These are phyloP conservation scores for Umbellularia californica DNA, from an alignment of 164 flowering plant genomes.

Conservation along the genomic window DNA sequence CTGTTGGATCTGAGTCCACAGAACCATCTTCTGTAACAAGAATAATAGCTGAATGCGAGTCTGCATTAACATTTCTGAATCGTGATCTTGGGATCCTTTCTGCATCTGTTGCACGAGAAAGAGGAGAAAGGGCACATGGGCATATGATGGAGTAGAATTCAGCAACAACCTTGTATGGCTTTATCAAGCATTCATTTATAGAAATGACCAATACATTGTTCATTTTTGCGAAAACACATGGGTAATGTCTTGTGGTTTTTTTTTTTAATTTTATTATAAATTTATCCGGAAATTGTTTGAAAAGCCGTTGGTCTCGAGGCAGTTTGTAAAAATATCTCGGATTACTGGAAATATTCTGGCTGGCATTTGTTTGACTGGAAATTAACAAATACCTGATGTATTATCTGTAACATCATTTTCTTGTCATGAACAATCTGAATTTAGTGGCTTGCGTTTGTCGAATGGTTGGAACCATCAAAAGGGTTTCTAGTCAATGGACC, in stretches of 20 bases:
- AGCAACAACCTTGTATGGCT: background rate
- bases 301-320: background rate
- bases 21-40: constrained; percentile 66
- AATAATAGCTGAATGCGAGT: constrained; percentile 89
- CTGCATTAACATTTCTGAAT: constrained; percentile 73
- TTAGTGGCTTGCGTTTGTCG: background rate
- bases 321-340: background rate
- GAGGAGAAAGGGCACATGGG: constrained; percentile 33
- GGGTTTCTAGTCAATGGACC: too few relatives aligned
- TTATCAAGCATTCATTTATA: background rate
- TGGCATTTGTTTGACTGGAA: background rate
- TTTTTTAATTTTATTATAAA: background rate
- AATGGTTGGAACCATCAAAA: too few relatives aligned
- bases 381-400: background rate
- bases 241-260: background rate
- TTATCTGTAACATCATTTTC: background rate
- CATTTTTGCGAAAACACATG: background rate
- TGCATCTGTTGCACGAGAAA: constrained; percentile 87
- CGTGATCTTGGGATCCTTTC: constrained; percentile 94
- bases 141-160: background rate
- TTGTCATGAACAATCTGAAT: background rate
- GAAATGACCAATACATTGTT: background rate
- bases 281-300: background rate
- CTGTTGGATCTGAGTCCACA: constrained; percentile 65
- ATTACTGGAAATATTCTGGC: background rate